Evolutionary conservation across 2,329 filamentous ascomycete species (phyloP).

Genomic region (Pseudopithomyces chartarum): DNA sequence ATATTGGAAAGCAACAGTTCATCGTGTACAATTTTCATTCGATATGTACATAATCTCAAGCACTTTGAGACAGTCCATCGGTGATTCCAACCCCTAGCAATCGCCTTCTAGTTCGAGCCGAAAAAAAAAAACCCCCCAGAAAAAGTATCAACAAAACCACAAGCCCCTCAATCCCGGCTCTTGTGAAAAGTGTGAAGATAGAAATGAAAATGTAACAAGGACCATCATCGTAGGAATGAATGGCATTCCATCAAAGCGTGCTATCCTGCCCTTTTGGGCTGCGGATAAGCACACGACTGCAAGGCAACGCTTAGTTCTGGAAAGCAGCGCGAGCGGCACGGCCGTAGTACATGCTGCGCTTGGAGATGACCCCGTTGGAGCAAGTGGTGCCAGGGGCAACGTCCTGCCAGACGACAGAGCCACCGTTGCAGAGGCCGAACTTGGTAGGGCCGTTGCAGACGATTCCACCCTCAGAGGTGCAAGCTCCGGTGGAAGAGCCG

Average conservation of each 20-base stretch:
- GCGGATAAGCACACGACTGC: too few species aligned
- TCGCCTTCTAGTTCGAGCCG: background rate
- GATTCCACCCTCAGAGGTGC: conserved; percentile 40
- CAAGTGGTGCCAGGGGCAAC: conserved; percentile 53
- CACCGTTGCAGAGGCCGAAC: conserved; percentile 52
- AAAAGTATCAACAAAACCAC: background rate
- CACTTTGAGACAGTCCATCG: conserved; percentile 11
- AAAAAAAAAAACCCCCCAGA: background rate
- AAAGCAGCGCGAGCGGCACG: conserved; percentile 29
- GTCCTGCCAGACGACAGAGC: conserved; percentile 46
- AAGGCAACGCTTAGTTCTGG: conserved; percentile 2
- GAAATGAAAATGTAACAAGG: too few species aligned
- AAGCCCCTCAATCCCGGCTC: conserved; percentile 11
- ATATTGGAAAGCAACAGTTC: background rate
- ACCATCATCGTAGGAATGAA: too few species aligned
- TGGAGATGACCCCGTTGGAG: conserved; percentile 46
- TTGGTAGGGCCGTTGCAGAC: conserved; percentile 47
- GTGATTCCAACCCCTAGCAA: background rate
- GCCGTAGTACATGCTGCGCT: conserved; percentile 35
- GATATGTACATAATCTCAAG: conserved; percentile 11
- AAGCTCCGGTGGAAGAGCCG: conserved; percentile 15
- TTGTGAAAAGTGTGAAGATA: background rate
- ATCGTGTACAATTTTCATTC: background rate
- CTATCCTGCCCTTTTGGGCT: background rate
- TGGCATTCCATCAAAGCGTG: background rate